Evolutionary conservation across 108 stramenopile genomes (phyloP).

Genomic region (Schizochytrium sp.): DNA sequence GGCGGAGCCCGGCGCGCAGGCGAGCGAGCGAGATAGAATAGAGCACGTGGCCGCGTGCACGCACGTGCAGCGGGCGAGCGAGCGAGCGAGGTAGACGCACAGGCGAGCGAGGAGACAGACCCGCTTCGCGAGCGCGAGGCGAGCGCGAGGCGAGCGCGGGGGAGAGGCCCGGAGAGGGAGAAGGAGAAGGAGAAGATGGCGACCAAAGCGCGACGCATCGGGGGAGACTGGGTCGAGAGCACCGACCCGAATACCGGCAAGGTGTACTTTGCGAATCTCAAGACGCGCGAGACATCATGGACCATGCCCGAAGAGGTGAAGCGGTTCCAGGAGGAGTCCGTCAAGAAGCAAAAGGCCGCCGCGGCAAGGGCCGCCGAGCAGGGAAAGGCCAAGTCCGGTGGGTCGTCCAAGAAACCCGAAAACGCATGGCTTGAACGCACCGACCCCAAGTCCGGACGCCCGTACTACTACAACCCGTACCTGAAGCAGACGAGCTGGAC

Average conservation of each 20-base stretch:
- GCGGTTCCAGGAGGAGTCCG: not conserved
- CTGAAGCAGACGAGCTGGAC: slow-evolving; percentile 17
- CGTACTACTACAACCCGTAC: slow-evolving; percentile 7
- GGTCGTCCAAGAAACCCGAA: slow-evolving; percentile 45
- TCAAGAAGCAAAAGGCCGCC: not conserved
- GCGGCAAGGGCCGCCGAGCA: not conserved
- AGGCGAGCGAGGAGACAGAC: too few species aligned
- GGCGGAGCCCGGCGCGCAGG: too few species aligned
- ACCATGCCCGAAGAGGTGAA: not conserved
- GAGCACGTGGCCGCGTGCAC: too few species aligned
- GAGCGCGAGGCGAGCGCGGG: too few species aligned
- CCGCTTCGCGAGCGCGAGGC: too few species aligned
- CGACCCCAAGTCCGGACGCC: not conserved
- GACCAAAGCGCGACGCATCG: slow-evolving; percentile 19
- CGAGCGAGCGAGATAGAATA: too few species aligned
- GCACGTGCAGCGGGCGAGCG: too few species aligned
- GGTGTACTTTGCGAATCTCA: slow-evolving; percentile 1
- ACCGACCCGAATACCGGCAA: slow-evolving; percentile 17
- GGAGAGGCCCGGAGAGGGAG: too few species aligned
- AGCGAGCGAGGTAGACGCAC: too few species aligned
- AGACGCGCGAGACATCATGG: slow-evolving; percentile 21
- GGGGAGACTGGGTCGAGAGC: slow-evolving; percentile 22
- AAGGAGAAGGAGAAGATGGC: not conserved
- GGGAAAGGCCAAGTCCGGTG: slow-evolving; percentile 28
- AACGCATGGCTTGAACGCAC: not conserved